These are phyloP conservation scores for Trichophyton equinum DNA, from an alignment of 2,329 filamentous ascomycete species.

Conservation along the genomic window DNA sequence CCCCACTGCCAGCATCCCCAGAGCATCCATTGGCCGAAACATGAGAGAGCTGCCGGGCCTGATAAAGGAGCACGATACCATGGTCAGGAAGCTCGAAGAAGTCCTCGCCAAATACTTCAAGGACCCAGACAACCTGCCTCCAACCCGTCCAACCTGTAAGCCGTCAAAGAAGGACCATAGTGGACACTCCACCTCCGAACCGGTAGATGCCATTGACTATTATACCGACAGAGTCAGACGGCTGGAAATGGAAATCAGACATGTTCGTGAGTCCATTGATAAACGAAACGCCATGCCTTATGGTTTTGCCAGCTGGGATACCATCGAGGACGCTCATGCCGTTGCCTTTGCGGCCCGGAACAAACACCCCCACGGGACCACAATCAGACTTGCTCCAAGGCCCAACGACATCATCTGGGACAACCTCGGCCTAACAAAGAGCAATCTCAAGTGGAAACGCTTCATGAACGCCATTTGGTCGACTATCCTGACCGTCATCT, in stretches of 20 bases:
- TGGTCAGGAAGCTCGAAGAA: conserved; percentile 69
- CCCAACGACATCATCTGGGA: conserved; percentile 94
- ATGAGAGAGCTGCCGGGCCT: conserved; percentile 79
- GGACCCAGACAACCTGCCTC: conserved; percentile 67
- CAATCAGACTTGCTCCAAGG: conserved; percentile 64
- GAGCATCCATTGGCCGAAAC: conserved; percentile 76
- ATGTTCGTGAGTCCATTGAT: conserved; percentile 70
- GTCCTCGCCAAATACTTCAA: conserved; percentile 82
- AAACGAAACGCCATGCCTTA: conserved; percentile 79
- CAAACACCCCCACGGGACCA: conserved; percentile 68
- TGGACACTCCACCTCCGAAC: conserved; percentile 44
- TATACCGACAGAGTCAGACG: conserved; percentile 71
- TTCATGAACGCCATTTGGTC: conserved; percentile 80
- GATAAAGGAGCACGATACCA: conserved; percentile 69
- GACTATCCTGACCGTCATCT: conserved; percentile 62
- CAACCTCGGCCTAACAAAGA: conserved; percentile 64
- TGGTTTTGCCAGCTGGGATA: conserved; percentile 87
- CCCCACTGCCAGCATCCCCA: conserved; percentile 64
- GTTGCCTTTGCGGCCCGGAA: conserved; percentile 72
- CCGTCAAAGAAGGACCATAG: conserved; percentile 68
- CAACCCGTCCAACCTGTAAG: conserved; percentile 62
- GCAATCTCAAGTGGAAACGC: conserved; percentile 56
- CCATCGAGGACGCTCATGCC: conserved; percentile 73
- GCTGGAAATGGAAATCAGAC: conserved; percentile 71
- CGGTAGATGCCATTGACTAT: conserved; percentile 90